phyloP scores from a whole-genome alignment of 2,329 filamentous ascomycete genomes.

The Xylaria sp. region DNA sequence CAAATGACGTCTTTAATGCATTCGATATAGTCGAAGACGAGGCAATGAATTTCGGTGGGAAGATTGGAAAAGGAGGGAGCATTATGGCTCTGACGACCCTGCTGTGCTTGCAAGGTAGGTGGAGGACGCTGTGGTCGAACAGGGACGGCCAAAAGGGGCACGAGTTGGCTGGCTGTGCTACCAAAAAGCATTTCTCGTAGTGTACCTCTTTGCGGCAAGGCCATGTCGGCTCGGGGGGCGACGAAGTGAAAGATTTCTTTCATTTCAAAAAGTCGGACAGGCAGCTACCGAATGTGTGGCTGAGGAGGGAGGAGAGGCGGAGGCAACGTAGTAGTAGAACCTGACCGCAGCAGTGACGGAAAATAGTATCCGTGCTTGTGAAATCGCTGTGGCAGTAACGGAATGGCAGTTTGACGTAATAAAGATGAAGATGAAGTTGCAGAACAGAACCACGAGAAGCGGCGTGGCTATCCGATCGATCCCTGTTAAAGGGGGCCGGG shows the following conservation, averaged over 20 bases:
- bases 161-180: background rate
- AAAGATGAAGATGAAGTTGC: constrained; percentile 5
- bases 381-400: background rate
- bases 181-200: background rate
- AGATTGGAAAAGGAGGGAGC: background rate
- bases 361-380: background rate
- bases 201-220: background rate
- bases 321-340: too few relatives aligned
- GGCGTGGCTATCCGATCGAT: too few relatives aligned
- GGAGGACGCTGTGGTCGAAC: background rate
- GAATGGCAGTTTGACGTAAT: background rate
- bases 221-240: background rate
- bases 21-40: constrained; percentile 2
- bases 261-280: background rate
- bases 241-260: constrained; percentile 1
- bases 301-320: too few relatives aligned
- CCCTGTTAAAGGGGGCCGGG: too few relatives aligned
- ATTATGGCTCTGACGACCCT: background rate
- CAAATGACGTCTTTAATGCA: background rate
- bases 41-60: background rate
- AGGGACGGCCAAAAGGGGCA: background rate
- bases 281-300: background rate
- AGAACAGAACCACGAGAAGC: background rate
- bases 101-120: background rate
- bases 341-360: too few relatives aligned